Evolutionary conservation across 306 rosid genomes (phyloP).

Genomic region (Glycine latifolia): DNA sequence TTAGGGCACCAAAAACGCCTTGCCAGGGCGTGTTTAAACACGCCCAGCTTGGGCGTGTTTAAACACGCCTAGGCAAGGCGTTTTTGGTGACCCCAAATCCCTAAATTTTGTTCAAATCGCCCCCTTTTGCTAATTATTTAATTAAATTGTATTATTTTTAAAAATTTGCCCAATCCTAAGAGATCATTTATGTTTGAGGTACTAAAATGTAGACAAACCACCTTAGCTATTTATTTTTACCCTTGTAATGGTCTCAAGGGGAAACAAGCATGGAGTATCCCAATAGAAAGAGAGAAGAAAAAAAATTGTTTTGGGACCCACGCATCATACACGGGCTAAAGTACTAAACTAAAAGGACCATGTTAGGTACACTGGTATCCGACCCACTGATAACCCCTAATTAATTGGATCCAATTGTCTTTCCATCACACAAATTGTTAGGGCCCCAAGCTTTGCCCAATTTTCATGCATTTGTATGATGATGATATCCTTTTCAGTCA

Average conservation of each 20-base stretch:
- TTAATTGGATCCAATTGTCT: conserved; percentile 59
- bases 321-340: conserved; percentile 57
- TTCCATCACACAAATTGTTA: conserved; percentile 44
- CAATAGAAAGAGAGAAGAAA: no score
- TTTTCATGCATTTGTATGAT: conserved; percentile 44
- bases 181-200: background rate
- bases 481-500: conserved; percentile 49
- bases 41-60: no score
- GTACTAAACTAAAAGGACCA: conserved; percentile 47
- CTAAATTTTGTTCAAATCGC: no score
- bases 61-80: no score
- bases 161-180: no score
- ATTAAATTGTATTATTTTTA: no score
- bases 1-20: no score
- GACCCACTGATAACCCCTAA: conserved; percentile 54
- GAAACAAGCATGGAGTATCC: background rate
- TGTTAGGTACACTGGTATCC: conserved; percentile 55
- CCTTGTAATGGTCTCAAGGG: background rate
- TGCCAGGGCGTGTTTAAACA: no score
- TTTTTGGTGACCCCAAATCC: no score
- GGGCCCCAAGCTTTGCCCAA: conserved; percentile 57
- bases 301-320: conserved; percentile 52
- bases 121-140: no score
- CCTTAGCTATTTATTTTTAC: conserved; percentile 4
- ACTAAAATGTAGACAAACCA: conserved; percentile 17